Conservation (phyloP, 352 stramenopile species). For the Hyaloperonospora brassicae region DNA sequence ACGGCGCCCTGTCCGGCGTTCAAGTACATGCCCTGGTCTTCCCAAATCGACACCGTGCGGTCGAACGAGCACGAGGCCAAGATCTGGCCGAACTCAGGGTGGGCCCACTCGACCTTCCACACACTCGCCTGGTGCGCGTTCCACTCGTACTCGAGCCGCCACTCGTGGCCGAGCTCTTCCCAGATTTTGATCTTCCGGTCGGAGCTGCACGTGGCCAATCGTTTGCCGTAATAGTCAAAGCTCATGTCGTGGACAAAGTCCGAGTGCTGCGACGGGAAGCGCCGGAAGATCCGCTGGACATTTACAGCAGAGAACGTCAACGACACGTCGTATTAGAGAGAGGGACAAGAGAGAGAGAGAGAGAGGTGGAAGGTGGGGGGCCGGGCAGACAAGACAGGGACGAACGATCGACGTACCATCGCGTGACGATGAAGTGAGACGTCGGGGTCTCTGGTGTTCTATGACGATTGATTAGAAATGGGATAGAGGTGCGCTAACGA, state of each 20-base stretch:
- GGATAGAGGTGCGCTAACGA: too few species aligned
- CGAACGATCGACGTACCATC: too few species aligned
- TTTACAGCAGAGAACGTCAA: too few species aligned
- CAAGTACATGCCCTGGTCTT: constrained; percentile 82
- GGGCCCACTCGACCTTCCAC: constrained; percentile 90
- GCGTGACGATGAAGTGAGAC: too few species aligned
- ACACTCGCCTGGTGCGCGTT: constrained; percentile 87
- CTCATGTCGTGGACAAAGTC: constrained; percentile 90
- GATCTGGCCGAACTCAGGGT: constrained; percentile 94
- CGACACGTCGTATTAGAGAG: too few species aligned
- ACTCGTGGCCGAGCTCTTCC: constrained; percentile 78
- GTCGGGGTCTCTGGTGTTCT: too few species aligned
- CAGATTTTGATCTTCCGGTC: constrained; percentile 90
- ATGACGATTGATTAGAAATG: too few species aligned
- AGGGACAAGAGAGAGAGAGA: too few species aligned
- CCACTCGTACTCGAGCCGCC: constrained; percentile 85
- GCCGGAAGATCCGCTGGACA: constrained; percentile 69
- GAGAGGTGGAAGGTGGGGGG: too few species aligned
- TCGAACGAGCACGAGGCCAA: constrained; percentile 91
- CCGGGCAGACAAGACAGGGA: too few species aligned
- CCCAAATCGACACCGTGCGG: constrained; percentile 91
- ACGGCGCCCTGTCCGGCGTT: too few species aligned
- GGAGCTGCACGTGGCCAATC: constrained; percentile 87
- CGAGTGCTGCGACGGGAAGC: constrained; percentile 80
- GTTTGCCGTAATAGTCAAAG: constrained; percentile 90